These are phyloP conservation scores for Scheffersomyces titani DNA, from an alignment of 1,139 yeast species.

Conservation along the genomic window DNA sequence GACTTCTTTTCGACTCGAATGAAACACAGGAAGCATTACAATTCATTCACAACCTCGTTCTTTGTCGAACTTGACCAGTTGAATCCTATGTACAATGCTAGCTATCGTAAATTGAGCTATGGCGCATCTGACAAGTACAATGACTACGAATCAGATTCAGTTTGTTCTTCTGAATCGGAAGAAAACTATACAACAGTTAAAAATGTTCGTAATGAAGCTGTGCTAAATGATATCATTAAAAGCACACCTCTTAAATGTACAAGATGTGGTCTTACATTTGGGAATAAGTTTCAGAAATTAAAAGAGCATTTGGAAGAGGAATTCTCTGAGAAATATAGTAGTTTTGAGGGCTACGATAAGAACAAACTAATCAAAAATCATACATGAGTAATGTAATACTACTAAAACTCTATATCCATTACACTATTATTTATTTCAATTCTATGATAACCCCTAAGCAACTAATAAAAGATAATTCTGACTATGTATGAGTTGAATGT, in stretches of 20 bases:
- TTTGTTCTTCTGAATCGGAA: slow-evolving; percentile 14
- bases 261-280: slow-evolving; percentile 49
- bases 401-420: too few species aligned
- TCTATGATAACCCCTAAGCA: too few species aligned
- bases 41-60: slow-evolving; percentile 67
- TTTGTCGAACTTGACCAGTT: slow-evolving; percentile 56
- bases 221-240: slow-evolving; percentile 29
- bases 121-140: slow-evolving; percentile 2
- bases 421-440: too few species aligned
- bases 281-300: slow-evolving; percentile 45
- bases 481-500: background rate
- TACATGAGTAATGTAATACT: background rate
- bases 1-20: slow-evolving; percentile 58
- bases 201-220: slow-evolving; percentile 8
- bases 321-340: slow-evolving; percentile 5
- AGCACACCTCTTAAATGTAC: slow-evolving; percentile 48
- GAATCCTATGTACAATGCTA: slow-evolving; percentile 12
- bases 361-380: background rate
- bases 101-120: slow-evolving; percentile 4
- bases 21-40: slow-evolving; percentile 68
- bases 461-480: background rate
- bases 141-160: slow-evolving; percentile 23
- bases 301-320: slow-evolving; percentile 43
- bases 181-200: slow-evolving; percentile 4
- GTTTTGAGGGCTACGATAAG: background rate